These are phyloP conservation scores for Chlamydomonas asymmetrica DNA, from an alignment of 139 green algal genomes.

Conservation along the genomic window DNA sequence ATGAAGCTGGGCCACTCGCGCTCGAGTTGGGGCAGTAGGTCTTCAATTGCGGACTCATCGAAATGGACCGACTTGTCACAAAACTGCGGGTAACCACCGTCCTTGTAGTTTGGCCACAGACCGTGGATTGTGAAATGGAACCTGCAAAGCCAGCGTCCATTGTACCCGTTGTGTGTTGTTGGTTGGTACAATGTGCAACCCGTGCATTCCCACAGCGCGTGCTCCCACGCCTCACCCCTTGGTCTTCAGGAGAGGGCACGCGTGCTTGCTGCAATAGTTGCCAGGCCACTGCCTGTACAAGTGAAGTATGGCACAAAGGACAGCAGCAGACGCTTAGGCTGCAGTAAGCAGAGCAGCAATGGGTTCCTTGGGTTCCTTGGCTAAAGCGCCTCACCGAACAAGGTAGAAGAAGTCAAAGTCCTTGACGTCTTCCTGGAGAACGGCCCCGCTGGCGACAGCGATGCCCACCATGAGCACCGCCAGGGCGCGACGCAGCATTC, in stretches of 20 bases:
- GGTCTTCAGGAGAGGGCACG: neutral
- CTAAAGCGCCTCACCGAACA: slow-evolving; percentile 3
- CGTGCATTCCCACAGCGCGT: too few species aligned
- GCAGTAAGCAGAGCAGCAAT: neutral
- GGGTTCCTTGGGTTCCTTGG: neutral
- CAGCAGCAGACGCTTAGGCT: neutral
- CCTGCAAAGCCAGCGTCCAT: too few species aligned
- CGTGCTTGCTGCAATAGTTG: slow-evolving; percentile 15
- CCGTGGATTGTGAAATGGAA: slow-evolving; percentile 75
- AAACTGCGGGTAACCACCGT: slow-evolving; percentile 59
- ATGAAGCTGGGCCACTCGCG: slow-evolving; percentile 38
- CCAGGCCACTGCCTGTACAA: slow-evolving; percentile 20
- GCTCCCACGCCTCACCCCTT: slow-evolving; percentile 7
- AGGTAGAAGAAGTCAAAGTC: slow-evolving; percentile 19
- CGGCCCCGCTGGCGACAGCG: neutral
- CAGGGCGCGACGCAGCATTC: too few species aligned
- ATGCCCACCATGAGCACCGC: neutral
- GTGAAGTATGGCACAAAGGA: neutral
- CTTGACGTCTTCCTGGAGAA: neutral
- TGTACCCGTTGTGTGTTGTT: too few species aligned
- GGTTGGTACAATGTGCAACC: too few species aligned
- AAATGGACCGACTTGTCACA: slow-evolving; percentile 46
- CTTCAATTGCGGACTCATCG: slow-evolving; percentile 11
- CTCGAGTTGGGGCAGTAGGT: slow-evolving; percentile 35
- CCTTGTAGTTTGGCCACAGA: slow-evolving; percentile 71